These are phyloP conservation scores for Chernovozyma sophiae-reginae DNA, from an alignment of 1,139 yeast species.

Conservation along the genomic window DNA sequence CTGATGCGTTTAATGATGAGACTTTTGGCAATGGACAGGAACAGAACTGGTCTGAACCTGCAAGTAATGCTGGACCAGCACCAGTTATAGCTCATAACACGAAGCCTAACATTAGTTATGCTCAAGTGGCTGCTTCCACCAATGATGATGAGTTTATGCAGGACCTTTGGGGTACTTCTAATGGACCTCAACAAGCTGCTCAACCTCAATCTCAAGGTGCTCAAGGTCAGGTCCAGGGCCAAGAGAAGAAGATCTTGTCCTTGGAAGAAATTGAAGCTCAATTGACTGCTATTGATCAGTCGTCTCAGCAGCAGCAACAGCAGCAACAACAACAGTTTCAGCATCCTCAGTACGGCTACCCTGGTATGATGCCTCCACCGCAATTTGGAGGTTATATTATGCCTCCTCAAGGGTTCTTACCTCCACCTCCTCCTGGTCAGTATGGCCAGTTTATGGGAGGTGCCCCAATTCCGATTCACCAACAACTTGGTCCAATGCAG, in stretches of 20 bases:
- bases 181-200: conserved; percentile 8
- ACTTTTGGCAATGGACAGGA: conserved; percentile 65
- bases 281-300: conserved; percentile 46
- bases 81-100: conserved; percentile 14
- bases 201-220: conserved; percentile 7
- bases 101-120: conserved; percentile 48
- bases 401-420: conserved; percentile 38
- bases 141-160: conserved; percentile 50
- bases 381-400: conserved; percentile 39
- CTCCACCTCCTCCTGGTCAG: conserved; percentile 41
- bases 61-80: conserved; percentile 24
- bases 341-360: conserved; percentile 28
- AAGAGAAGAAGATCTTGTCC: conserved; percentile 51
- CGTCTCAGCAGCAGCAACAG: conserved; percentile 20
- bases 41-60: conserved; percentile 30
- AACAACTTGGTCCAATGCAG: conserved; percentile 10
- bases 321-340: conserved; percentile 16
- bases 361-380: conserved; percentile 37
- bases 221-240: conserved; percentile 10
- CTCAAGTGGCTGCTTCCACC: conserved; percentile 47
- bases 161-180: conserved; percentile 44
- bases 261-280: conserved; percentile 78
- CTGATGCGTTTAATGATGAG: conserved; percentile 76
- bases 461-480: conserved; percentile 16
- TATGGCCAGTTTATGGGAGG: conserved; percentile 30